Evolutionary conservation across 2,329 filamentous ascomycete genomes (phyloP).

Genomic region (Bipolaris zeicola): DNA sequence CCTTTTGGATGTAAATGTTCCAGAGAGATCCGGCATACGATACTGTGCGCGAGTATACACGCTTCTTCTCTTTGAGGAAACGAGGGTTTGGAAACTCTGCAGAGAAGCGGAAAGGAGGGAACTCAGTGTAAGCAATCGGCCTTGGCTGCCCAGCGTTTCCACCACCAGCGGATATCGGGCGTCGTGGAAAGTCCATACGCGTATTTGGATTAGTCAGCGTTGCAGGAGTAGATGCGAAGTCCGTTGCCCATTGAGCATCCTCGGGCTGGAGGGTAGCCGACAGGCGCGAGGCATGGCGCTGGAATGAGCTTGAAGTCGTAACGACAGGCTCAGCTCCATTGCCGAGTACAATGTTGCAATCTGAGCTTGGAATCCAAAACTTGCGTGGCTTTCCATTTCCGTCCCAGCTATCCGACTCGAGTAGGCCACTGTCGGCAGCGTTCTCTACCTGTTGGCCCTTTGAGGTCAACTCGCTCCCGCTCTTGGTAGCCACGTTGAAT

Average conservation of each 20-base stretch:
- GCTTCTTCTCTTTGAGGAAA: slow-evolving; percentile 63
- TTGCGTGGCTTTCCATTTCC: slow-evolving; percentile 60
- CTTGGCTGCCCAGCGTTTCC: slow-evolving; percentile 45
- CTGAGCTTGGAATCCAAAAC: slow-evolving; percentile 62
- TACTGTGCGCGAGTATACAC: slow-evolving; percentile 63
- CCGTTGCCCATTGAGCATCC: slow-evolving; percentile 61
- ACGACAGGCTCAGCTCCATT: slow-evolving; percentile 60
- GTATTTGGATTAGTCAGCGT: slow-evolving; percentile 46
- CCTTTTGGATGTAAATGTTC: slow-evolving; percentile 68
- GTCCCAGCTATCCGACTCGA: slow-evolving; percentile 60
- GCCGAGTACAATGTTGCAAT: slow-evolving; percentile 63
- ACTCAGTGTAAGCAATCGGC: slow-evolving; percentile 58
- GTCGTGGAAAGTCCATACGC: slow-evolving; percentile 31
- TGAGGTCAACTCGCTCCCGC: slow-evolving; percentile 23
- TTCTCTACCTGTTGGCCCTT: slow-evolving; percentile 55
- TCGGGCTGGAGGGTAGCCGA: slow-evolving; percentile 60
- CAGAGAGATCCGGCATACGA: slow-evolving; percentile 64
- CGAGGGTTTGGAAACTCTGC: slow-evolving; percentile 63
- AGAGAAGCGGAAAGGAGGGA: slow-evolving; percentile 64
- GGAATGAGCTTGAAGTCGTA: slow-evolving; percentile 53
- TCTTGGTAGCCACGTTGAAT: slow-evolving; percentile 22
- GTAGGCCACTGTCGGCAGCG: slow-evolving; percentile 34
- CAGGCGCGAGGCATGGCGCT: slow-evolving; percentile 55
- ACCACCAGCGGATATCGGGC: slow-evolving; percentile 45
- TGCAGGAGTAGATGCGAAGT: slow-evolving; percentile 58